These are phyloP conservation scores for Paecilomyces formosus DNA, from an alignment of 2,329 filamentous ascomycete species.

Conservation along the genomic window DNA sequence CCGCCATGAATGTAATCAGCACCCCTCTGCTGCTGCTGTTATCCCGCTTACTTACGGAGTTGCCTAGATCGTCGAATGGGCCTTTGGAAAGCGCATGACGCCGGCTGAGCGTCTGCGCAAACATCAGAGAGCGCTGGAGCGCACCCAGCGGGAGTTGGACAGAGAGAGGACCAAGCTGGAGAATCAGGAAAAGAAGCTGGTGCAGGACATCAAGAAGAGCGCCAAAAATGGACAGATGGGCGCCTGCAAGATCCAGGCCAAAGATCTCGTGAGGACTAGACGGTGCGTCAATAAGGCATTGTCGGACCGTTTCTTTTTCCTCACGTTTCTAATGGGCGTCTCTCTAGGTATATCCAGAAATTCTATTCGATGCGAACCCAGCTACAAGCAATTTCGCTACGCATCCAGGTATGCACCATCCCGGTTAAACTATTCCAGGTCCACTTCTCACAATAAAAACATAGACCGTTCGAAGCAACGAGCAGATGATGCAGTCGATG, in stretches of 20 bases:
- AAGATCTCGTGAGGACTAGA: slow-evolving; percentile 88
- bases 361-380: slow-evolving; percentile 98
- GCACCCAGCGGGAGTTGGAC: slow-evolving; percentile 93
- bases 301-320: neutral
- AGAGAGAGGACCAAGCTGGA: slow-evolving; percentile 92
- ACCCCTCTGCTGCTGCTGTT: neutral
- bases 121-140: slow-evolving; percentile 94
- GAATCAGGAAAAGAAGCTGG: slow-evolving; percentile 96
- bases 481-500: slow-evolving; percentile 99
- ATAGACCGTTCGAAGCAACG: slow-evolving; percentile 93
- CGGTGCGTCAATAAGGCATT: slow-evolving; percentile 41
- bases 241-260: slow-evolving; percentile 97
- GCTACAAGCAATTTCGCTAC: slow-evolving; percentile 86
- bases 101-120: slow-evolving; percentile 59
- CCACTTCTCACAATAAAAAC: neutral
- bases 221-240: slow-evolving; percentile 98
- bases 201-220: slow-evolving; percentile 94
- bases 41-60: slow-evolving; percentile 11
- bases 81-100: slow-evolving; percentile 98
- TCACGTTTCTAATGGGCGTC: neutral
- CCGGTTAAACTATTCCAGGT: neutral
- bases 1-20: slow-evolving; percentile 33
- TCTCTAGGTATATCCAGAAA: slow-evolving; percentile 81
- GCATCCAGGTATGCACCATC: slow-evolving; percentile 65
- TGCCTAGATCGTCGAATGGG: slow-evolving; percentile 91